A percentile compares a stretch with the other conserved stretches of the same genome.
Evolutionary conservation across 2,329 filamentous ascomycete species (phyloP).

Genomic region (Hypocreales sp.): DNA sequence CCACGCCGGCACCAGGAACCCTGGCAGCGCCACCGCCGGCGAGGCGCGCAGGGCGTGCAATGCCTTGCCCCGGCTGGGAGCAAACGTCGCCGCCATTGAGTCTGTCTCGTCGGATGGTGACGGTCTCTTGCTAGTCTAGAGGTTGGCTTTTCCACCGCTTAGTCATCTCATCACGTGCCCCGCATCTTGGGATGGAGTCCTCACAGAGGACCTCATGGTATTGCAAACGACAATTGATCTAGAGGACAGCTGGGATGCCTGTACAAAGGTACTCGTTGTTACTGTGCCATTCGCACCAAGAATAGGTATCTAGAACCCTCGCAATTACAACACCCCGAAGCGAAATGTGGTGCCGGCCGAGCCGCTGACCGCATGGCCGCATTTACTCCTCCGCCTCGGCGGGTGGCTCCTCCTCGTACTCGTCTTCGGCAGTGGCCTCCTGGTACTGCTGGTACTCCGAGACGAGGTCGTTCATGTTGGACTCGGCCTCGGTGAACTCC

Average conservation of each 20-base stretch:
- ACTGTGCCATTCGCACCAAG: too few relatives aligned
- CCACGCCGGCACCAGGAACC: slow-evolving; percentile 61
- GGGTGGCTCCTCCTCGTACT: slow-evolving; percentile 66
- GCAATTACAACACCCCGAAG: too few relatives aligned
- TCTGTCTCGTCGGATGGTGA: not conserved
- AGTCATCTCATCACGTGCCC: slow-evolving; percentile 5
- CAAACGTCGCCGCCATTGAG: slow-evolving; percentile 41
- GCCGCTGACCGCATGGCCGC: not conserved
- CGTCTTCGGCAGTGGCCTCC: slow-evolving; percentile 93
- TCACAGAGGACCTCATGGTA: too few relatives aligned
- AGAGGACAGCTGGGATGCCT: too few relatives aligned
- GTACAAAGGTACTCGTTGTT: not conserved
- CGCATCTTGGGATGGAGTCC: too few relatives aligned
- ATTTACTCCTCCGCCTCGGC: slow-evolving; percentile 51
- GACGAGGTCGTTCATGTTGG: slow-evolving; percentile 99
- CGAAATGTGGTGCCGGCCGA: too few relatives aligned
- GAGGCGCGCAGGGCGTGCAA: slow-evolving; percentile 37
- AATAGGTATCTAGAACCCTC: too few relatives aligned
- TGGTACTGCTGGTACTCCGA: slow-evolving; percentile 99
- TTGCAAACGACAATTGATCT: too few relatives aligned
- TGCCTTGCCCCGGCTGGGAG: slow-evolving; percentile 43
- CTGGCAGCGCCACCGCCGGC: slow-evolving; percentile 41
- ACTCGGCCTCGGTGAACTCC: slow-evolving; percentile 99
- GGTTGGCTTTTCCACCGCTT: slow-evolving; percentile 7
- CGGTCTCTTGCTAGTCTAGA: too few relatives aligned